Evolutionary conservation across 208 protist genomes (phyloP).

Genomic region (Angomonas deanei): DNA sequence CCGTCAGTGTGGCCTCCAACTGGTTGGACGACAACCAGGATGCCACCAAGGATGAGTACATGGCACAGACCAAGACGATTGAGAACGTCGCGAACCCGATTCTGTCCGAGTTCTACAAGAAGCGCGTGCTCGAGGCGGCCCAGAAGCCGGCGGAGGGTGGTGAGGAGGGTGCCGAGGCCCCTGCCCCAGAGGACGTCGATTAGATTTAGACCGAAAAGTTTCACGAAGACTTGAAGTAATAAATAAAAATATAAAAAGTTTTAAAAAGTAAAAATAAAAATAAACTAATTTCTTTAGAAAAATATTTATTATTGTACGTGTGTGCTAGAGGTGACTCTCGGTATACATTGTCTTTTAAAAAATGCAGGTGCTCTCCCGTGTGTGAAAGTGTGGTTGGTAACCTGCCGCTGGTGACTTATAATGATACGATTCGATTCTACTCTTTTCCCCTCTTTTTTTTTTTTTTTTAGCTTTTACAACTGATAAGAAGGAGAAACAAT

Average conservation of each 20-base stretch:
- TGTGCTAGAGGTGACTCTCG: too few species aligned
- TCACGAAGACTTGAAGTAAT: neutral
- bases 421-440: neutral
- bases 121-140: slow-evolving; percentile 32
- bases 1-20: slow-evolving; percentile 87
- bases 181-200: slow-evolving; percentile 48
- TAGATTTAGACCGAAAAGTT: slow-evolving; percentile 11
- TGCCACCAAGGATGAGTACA: slow-evolving; percentile 93
- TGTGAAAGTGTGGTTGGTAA: too few species aligned
- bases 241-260: neutral
- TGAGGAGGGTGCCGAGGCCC: slow-evolving; percentile 32
- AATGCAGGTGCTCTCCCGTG: too few species aligned
- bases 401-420: too few species aligned
- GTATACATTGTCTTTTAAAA: too few species aligned
- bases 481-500: neutral
- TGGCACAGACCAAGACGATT: slow-evolving; percentile 86
- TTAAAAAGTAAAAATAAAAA: neutral
- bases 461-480: neutral
- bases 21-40: slow-evolving; percentile 95
- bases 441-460: neutral
- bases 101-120: slow-evolving; percentile 48
- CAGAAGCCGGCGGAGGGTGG: neutral
- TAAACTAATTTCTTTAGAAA: slow-evolving; percentile 1
- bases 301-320: too few species aligned
- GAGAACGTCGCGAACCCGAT: slow-evolving; percentile 94